A percentile compares a stretch with the other conserved stretches of the same genome.
phyloP scores from a whole-genome alignment of 331 rosid genomes.

The Acacia concinna region DNA sequence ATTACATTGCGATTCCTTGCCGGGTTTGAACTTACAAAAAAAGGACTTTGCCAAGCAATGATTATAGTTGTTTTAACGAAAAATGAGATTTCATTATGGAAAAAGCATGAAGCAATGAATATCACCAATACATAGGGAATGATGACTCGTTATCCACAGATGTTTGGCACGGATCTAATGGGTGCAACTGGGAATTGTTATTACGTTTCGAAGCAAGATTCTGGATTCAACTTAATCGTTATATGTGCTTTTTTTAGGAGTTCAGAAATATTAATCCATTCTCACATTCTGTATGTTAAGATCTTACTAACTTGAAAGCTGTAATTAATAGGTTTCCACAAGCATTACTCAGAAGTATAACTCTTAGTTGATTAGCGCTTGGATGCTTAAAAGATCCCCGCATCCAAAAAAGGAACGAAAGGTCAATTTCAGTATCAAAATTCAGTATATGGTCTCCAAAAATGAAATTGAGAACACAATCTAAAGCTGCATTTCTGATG shows the following conservation, averaged over 20 bases:
- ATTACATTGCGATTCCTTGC: neutral
- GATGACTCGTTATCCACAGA: neutral
- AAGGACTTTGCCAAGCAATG: neutral
- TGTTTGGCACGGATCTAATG: conserved; percentile 6
- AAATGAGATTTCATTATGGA: neutral
- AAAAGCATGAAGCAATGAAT: neutral
- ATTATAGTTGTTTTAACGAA: neutral
- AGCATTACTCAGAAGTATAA: neutral
- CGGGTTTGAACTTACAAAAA: neutral
- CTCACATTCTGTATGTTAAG: neutral
- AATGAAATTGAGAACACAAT: neutral
- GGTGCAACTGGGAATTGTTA: neutral
- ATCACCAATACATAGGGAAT: neutral
- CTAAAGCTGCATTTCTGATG: neutral
- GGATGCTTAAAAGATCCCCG: neutral
- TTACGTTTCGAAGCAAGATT: neutral
- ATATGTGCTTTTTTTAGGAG: neutral
- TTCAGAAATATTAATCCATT: neutral
- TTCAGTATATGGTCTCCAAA: neutral
- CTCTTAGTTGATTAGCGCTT: neutral
- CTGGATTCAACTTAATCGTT: neutral
- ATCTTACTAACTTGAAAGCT: neutral
- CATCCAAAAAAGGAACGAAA: neutral
- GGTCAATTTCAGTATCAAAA: neutral
- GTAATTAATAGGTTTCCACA: neutral